Conservation (phyloP, 1,139 yeast species). For the Pichia sp. region DNA sequence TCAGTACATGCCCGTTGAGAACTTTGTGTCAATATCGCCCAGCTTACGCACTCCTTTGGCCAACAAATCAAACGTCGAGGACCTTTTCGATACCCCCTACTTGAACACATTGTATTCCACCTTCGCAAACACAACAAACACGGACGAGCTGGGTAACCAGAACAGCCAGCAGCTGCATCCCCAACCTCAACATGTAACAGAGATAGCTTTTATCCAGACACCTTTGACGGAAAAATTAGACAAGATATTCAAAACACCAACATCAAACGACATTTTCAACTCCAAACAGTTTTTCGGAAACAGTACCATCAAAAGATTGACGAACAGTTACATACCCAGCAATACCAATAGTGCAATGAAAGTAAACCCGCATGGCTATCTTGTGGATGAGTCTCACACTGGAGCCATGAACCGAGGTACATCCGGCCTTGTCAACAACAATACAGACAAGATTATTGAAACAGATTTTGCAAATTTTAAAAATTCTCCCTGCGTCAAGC, state of each 20-base stretch:
- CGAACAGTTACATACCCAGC: not conserved
- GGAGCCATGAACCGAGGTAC: not conserved
- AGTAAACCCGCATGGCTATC: not conserved
- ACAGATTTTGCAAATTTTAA: constrained; percentile 3
- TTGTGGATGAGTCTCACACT: not conserved
- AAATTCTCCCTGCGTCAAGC: constrained; percentile 11
- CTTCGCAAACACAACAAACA: constrained; percentile 13
- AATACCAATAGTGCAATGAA: not conserved
- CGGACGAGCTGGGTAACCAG: constrained; percentile 14
- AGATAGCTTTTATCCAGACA: constrained; percentile 3
- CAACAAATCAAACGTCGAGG: constrained; percentile 14
- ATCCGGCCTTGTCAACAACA: not conserved
- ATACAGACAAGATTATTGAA: not conserved
- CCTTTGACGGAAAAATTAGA: constrained; percentile 23
- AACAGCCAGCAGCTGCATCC: not conserved
- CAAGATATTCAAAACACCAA: constrained; percentile 25
- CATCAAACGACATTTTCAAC: constrained; percentile 25
- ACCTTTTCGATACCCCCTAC: constrained; percentile 19
- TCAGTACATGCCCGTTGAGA: constrained; percentile 6
- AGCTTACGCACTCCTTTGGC: constrained; percentile 18
- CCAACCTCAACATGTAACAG: constrained; percentile 17
- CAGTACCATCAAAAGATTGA: constrained; percentile 11
- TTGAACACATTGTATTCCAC: constrained; percentile 15
- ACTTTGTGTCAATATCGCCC: constrained; percentile 13
- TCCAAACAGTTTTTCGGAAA: constrained; percentile 19